phyloP scores from a whole-genome alignment of 768 basidiomycete genomes.

The Psilocybe cubensis region DNA sequence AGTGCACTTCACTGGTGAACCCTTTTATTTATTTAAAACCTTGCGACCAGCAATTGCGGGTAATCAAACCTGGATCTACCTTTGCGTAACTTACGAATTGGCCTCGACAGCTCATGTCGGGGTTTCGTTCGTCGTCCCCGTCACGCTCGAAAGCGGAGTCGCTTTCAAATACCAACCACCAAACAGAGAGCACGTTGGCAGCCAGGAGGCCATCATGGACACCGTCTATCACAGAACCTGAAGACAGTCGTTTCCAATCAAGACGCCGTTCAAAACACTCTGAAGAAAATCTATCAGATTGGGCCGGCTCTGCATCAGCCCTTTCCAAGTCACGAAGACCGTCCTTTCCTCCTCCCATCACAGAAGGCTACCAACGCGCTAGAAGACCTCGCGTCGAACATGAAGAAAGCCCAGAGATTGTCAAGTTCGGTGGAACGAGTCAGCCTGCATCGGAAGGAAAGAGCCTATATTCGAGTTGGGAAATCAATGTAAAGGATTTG shows the following conservation, averaged over 20 bases:
- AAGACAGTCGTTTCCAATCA: slow-evolving; percentile 15
- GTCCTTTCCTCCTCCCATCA: slow-evolving; percentile 21
- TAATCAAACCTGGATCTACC: background rate
- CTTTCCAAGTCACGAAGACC: slow-evolving; percentile 18
- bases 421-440: background rate
- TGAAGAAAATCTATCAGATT: slow-evolving; percentile 18
- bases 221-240: slow-evolving; percentile 24
- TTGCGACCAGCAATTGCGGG: too few relatives aligned
- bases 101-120: slow-evolving; percentile 9
- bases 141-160: slow-evolving; percentile 10
- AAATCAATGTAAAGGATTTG: slow-evolving; percentile 80
- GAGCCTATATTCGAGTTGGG: slow-evolving; percentile 59
- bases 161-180: background rate
- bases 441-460: slow-evolving; percentile 49
- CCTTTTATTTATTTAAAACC: too few relatives aligned
- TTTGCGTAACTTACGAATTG: background rate
- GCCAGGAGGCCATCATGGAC: slow-evolving; percentile 30
- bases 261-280: slow-evolving; percentile 21
- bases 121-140: slow-evolving; percentile 15
- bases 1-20: too few relatives aligned
- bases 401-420: slow-evolving; percentile 10
- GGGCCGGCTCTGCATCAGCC: slow-evolving; percentile 14
- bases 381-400: slow-evolving; percentile 19
- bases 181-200: background rate
- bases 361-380: slow-evolving; percentile 18